Conservation (phyloP, 805 yeast genomes). For the Kodamaea nitidulidarum region DNA sequence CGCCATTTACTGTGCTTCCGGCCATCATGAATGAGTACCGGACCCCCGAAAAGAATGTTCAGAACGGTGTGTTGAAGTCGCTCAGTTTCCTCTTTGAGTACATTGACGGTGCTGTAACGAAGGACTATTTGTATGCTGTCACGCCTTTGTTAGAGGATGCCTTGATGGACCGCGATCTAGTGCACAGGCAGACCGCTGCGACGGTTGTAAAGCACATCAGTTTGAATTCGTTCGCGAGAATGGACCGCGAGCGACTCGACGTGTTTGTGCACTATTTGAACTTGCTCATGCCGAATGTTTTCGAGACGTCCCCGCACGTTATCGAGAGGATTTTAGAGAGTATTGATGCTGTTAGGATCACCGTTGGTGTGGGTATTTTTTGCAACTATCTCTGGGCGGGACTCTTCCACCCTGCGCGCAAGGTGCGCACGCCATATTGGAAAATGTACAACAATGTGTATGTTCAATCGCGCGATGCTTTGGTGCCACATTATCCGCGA, state of each 20-base stretch:
- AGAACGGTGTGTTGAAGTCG: constrained; percentile 91
- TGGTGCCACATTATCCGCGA: constrained; percentile 80
- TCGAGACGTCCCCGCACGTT: constrained; percentile 95
- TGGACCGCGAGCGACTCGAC: constrained; percentile 56
- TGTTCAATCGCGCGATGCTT: constrained; percentile 64
- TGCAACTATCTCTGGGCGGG: constrained; percentile 84
- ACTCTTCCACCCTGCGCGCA: constrained; percentile 86
- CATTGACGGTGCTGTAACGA: constrained; percentile 67
- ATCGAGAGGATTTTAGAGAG: constrained; percentile 78
- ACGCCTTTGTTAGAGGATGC: constrained; percentile 85
- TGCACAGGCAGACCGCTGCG: constrained; percentile 94
- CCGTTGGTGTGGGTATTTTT: constrained; percentile 72
- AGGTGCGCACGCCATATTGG: constrained; percentile 86
- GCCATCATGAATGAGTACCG: constrained; percentile 94
- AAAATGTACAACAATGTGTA: constrained; percentile 72
- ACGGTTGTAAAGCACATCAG: constrained; percentile 81
- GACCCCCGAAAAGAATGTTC: constrained; percentile 88
- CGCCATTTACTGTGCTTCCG: constrained; percentile 90
- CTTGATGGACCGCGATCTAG: constrained; percentile 81
- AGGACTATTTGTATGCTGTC: constrained; percentile 77
- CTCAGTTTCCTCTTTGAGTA: constrained; percentile 90
- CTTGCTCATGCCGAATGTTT: constrained; percentile 80
- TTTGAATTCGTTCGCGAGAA: constrained; percentile 68
- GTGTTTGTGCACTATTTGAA: constrained; percentile 81
- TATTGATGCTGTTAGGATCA: constrained; percentile 64